Evolutionary conservation across 768 basidiomycete genomes (phyloP).

Genomic region (Suillus variegatus): DNA sequence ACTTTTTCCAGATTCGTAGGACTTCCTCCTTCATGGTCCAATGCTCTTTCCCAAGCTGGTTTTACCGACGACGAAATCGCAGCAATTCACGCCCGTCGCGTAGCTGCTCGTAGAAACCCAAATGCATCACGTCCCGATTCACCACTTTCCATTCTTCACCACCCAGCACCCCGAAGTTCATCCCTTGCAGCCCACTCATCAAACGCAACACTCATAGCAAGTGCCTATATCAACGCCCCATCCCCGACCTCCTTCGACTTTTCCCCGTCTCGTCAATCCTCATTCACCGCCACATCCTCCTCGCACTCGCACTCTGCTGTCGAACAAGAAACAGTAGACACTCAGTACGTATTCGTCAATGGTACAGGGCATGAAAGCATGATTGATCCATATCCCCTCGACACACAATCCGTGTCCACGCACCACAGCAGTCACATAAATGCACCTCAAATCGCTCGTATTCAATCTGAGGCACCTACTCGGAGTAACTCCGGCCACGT

Average conservation of each 20-base stretch:
- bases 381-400: conserved; percentile 24
- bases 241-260: not conserved
- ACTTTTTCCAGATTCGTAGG: conserved; percentile 50
- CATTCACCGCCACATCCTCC: not conserved
- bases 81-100: conserved; percentile 49
- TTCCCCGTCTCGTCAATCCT: not conserved
- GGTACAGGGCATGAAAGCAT: conserved; percentile 21
- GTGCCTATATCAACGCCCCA: not conserved
- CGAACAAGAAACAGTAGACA: not conserved
- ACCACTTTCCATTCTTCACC: conserved; percentile 31
- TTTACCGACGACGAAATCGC: conserved; percentile 72
- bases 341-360: conserved; percentile 28
- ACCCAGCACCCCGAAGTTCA: conserved; percentile 26
- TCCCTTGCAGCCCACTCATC: conserved; percentile 14
- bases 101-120: conserved; percentile 7
- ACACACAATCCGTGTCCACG: conserved; percentile 25
- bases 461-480: conserved; percentile 23
- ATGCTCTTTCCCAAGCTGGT: conserved; percentile 59
- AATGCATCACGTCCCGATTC: conserved; percentile 14
- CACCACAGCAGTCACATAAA: conserved; percentile 25
- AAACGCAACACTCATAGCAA: not conserved
- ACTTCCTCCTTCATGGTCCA: conserved; percentile 74
- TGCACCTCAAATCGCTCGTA: conserved; percentile 22
- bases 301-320: not conserved
- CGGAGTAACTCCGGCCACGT: conserved; percentile 7